Evolutionary conservation across 2,329 filamentous ascomycete species (phyloP), one percentile per base, ranked within the genome.

Genomic region (Chaetomium globosum): DNA sequence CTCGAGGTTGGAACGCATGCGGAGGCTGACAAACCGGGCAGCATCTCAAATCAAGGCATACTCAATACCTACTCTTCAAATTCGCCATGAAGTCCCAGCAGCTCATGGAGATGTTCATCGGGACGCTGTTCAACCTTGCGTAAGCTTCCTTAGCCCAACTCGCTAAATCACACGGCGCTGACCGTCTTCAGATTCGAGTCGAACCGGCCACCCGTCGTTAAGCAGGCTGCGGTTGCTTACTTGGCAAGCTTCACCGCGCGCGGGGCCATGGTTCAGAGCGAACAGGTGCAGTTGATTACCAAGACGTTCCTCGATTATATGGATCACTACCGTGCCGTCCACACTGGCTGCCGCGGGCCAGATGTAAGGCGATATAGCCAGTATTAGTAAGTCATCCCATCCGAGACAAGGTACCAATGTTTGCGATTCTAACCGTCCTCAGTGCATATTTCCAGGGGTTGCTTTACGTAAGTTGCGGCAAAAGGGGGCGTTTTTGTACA

Each of bases 31-130:
- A 7, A 4, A 31, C 5, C 16, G 21, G 9, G 8, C 64, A 70
- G 68, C 67, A 71, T 58, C 68, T 72, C 28, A 73, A 92, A 71
- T 96, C 93, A 28, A 89, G 95, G 39, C 94, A 98, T 76, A 93
- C 93, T 0, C 95, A 99, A 73, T 99, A 98, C 72, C 85, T 99
- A 56, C 84, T 98, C 59, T 99, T 99, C 78, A 94, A 97, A 78
- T 97, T 96, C 75, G 91, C 91, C 19, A 94, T 99, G 77, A 86
- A 85, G 65, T 91, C 92, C 9, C 88, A 90, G 33, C 83, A 85
- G 53, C 86, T 97, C 56, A 89, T 92, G 65, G 91, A 95, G 73
- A 86, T 88, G 57, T 98, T 98, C 73, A 89, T 91, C 52, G 89
- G 89, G 39, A 89, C 88, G 28, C 90, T 94, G 69, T 85, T 91